Percentiles rank a stretch among this genome's conserved stretches.
Conservation (phyloP, 2,329 filamentous ascomycete species). For the Amauroascus niger region DNA sequence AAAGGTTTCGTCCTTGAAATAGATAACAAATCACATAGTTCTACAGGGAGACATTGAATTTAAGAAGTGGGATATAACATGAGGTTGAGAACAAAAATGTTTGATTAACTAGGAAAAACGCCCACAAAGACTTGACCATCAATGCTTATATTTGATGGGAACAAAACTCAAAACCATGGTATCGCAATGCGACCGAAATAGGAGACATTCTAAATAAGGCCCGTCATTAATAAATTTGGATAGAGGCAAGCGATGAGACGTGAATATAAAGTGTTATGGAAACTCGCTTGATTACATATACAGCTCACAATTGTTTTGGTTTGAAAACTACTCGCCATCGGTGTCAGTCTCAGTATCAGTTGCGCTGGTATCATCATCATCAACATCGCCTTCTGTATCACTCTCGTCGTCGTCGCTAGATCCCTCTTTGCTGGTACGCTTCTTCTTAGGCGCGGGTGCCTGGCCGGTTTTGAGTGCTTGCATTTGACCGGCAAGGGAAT, state of each 20-base stretch:
- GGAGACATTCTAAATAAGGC: neutral
- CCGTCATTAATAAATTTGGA: neutral
- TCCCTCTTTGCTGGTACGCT: slow-evolving; percentile 47
- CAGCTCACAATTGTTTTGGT: slow-evolving; percentile 6
- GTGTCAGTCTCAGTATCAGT: slow-evolving; percentile 67
- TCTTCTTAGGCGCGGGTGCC: slow-evolving; percentile 46
- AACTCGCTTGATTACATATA: slow-evolving; percentile 17
- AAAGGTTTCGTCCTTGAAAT: too few species aligned
- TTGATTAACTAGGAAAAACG: neutral
- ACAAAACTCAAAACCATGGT: neutral
- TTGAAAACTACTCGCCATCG: slow-evolving; percentile 50
- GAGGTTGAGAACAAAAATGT: neutral
- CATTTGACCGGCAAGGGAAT: slow-evolving; percentile 87
- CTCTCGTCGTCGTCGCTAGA: slow-evolving; percentile 55
- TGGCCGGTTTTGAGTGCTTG: slow-evolving; percentile 66
- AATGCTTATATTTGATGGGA: neutral
- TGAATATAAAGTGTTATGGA: slow-evolving; percentile 2
- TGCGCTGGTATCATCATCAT: slow-evolving; percentile 46
- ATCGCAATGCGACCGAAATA: neutral
- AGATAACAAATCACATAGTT: neutral
- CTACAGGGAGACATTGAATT: neutral
- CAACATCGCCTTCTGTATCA: slow-evolving; percentile 54
- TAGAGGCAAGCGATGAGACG: neutral
- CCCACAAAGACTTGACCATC: neutral
- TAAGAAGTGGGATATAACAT: neutral